These are phyloP conservation scores for Panellus pusillus DNA, from an alignment of 768 basidiomycete genomes.

Conservation along the genomic window DNA sequence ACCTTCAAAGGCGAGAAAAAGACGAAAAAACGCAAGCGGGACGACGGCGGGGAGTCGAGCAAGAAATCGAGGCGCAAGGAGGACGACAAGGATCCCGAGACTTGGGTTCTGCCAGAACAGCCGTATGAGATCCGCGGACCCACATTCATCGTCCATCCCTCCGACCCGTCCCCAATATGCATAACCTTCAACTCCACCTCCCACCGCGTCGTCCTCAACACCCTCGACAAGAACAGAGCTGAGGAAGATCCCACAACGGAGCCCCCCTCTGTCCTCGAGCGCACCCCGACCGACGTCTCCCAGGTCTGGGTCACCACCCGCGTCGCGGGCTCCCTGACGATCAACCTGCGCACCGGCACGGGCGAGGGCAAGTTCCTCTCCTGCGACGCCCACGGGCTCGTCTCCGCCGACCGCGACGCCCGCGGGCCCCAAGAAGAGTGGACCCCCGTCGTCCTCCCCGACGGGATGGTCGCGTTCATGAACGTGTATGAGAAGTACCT, in stretches of 20 bases:
- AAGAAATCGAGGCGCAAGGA: conserved; percentile 49
- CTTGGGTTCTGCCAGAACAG: conserved; percentile 77
- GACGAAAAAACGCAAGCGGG: conserved; percentile 79
- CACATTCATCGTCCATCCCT: conserved; percentile 83
- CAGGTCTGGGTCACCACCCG: conserved; percentile 93
- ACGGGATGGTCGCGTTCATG: conserved; percentile 86
- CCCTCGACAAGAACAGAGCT: conserved; percentile 48
- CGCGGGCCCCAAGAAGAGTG: conserved; percentile 94
- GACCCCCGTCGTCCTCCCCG: conserved; percentile 79
- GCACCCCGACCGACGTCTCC: conserved; percentile 75
- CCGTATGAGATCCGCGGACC: conserved; percentile 80
- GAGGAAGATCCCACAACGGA: conserved; percentile 47
- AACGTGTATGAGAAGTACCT: conserved; percentile 90
- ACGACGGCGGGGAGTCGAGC: conserved; percentile 47
- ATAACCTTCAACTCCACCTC: conserved; percentile 79
- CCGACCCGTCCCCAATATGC: conserved; percentile 74
- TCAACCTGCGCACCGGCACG: conserved; percentile 85
- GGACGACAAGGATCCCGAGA: conserved; percentile 68
- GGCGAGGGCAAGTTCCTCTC: conserved; percentile 90
- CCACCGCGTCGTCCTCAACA: conserved; percentile 64
- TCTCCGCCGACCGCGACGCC: conserved; percentile 84
- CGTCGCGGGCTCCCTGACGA: conserved; percentile 77
- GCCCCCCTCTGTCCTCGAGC: conserved; percentile 52
- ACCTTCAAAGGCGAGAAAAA: conserved; percentile 89
- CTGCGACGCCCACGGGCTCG: conserved; percentile 82